These are phyloP conservation scores for Pyrus pyrifolia DNA, from an alignment of 306 rosid species.

Conservation along the genomic window DNA sequence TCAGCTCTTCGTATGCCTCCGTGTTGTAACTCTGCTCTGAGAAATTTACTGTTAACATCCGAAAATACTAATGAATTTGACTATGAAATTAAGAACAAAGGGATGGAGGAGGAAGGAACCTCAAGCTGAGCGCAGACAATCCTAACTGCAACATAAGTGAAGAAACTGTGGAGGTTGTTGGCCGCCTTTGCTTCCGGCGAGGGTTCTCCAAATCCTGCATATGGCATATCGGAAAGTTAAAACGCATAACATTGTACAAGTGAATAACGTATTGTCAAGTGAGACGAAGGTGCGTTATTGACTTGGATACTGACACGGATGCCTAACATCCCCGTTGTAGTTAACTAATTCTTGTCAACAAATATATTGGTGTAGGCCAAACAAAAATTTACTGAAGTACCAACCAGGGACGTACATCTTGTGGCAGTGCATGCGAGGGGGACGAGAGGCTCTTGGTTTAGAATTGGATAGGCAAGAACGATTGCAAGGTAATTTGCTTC, in stretches of 20 bases:
- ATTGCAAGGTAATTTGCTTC: slow-evolving; percentile 18
- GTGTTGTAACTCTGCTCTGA: slow-evolving; percentile 68
- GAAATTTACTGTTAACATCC: slow-evolving; percentile 15
- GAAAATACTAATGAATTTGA: neutral
- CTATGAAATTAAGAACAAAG: neutral
- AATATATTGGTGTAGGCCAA: neutral
- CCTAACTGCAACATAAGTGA: slow-evolving; percentile 71
- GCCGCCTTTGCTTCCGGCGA: slow-evolving; percentile 93
- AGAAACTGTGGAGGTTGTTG: slow-evolving; percentile 70
- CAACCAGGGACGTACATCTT: slow-evolving; percentile 95
- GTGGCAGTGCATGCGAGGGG: slow-evolving; percentile 52
- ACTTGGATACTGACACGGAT: neutral
- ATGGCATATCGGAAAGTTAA: neutral
- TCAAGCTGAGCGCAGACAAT: slow-evolving; percentile 81
- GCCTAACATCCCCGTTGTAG: no score
- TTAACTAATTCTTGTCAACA: neutral
- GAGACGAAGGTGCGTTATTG: no score
- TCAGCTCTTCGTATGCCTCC: slow-evolving; percentile 76
- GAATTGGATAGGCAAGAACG: slow-evolving; percentile 37
- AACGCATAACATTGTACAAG: neutral
- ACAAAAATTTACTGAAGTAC: slow-evolving; percentile 19
- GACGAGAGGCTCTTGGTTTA: slow-evolving; percentile 31
- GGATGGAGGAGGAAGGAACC: slow-evolving; percentile 31
- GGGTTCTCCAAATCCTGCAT: slow-evolving; percentile 87
- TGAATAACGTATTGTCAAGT: neutral